Evolutionary conservation across 2,329 filamentous ascomycete species (phyloP).

Genomic region (Calonectria hongkongensis): DNA sequence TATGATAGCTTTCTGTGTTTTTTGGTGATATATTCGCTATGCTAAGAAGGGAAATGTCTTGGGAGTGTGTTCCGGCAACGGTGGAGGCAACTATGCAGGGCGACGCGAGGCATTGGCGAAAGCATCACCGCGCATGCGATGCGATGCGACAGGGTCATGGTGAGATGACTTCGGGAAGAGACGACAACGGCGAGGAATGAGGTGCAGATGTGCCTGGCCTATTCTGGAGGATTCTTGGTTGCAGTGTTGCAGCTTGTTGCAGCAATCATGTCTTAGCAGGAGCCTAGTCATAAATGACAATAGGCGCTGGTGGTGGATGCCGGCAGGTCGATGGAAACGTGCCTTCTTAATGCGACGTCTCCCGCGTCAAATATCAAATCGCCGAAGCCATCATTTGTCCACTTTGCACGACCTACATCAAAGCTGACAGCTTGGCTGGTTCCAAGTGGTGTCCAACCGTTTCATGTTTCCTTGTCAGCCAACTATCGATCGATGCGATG

Average conservation of each 20-base stretch:
- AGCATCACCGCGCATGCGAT: constrained; percentile 23
- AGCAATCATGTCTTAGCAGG: constrained; percentile 30
- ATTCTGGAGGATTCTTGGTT: constrained; percentile 27
- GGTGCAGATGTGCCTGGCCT: constrained; percentile 37
- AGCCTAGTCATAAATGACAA: constrained; percentile 28
- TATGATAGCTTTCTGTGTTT: constrained; percentile 42
- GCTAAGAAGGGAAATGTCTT: constrained; percentile 16
- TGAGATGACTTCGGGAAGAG: constrained; percentile 17
- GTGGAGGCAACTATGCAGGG: constrained; percentile 28
- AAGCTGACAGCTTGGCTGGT: constrained; percentile 34
- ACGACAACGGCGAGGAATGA: constrained; percentile 21
- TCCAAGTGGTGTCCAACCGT: constrained; percentile 38
- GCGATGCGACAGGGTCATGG: constrained; percentile 24
- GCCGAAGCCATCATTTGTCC: constrained; percentile 35
- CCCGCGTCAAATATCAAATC: constrained; percentile 43
- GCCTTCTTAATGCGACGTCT: constrained; percentile 51
- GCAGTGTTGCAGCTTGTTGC: constrained; percentile 22
- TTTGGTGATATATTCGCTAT: constrained; percentile 32
- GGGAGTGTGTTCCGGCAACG: constrained; percentile 1
- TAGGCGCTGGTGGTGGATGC: constrained; percentile 42
- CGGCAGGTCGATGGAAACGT: constrained; percentile 42
- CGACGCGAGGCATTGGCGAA: constrained; percentile 20
- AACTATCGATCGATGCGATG: constrained; percentile 16
- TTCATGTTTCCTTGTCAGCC: constrained; percentile 36
- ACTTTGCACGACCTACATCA: constrained; percentile 34